Evolutionary conservation across 257 asterid genomes (phyloP).

Genomic region (Jacaranda copaia): DNA sequence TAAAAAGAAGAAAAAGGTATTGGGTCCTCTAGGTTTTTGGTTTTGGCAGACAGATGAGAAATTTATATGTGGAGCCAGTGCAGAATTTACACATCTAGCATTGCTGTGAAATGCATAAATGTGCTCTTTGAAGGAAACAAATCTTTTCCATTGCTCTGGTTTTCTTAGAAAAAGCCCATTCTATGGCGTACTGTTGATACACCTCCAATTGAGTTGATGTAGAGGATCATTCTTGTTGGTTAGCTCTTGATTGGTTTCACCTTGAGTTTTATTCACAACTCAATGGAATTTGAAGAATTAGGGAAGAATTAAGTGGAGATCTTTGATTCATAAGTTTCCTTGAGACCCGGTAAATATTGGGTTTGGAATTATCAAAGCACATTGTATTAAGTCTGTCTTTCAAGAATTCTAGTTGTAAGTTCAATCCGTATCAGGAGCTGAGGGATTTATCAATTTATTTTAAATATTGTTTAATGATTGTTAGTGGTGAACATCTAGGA

Average conservation of each 20-base stretch:
- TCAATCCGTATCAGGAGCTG: not conserved
- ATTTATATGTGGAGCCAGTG: not conserved
- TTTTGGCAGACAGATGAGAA: not conserved
- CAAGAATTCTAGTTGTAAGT: not conserved
- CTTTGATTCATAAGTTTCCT: not conserved
- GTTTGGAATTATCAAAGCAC: not conserved
- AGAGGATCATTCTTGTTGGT: not conserved
- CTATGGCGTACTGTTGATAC: not conserved
- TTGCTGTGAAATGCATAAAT: conserved; percentile 13
- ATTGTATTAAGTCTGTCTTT: not conserved
- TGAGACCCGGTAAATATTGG: not conserved
- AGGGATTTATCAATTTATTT: conserved; percentile 18
- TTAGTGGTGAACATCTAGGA: not conserved
- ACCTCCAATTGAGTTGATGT: not conserved
- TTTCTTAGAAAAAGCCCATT: not conserved
- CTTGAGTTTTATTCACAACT: not conserved
- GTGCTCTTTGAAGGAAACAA: not conserved
- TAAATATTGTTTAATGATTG: not conserved
- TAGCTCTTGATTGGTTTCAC: not conserved
- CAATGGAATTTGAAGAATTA: not conserved
- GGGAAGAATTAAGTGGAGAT: not conserved
- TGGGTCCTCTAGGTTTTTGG: not conserved
- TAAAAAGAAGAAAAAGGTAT: not conserved
- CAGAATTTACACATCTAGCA: not conserved
- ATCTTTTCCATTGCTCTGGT: not conserved